Conservation (phyloP, 2,329 filamentous ascomycete genomes). For the Hymenoscyphus infarciens region DNA sequence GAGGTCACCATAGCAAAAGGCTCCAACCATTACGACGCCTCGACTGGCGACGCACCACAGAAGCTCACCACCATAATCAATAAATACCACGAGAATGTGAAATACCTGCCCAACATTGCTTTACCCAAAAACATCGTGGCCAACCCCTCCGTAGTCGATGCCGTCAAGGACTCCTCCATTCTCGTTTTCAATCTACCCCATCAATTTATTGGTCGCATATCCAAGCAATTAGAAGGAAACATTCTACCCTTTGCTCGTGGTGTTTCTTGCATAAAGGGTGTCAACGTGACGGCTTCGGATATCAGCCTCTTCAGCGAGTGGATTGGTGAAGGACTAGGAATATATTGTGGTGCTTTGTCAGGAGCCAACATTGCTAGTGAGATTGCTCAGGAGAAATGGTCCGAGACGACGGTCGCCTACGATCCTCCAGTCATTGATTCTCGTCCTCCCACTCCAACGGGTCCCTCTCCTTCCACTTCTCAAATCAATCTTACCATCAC, state of each 20-base stretch:
- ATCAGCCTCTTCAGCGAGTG: slow-evolving; percentile 91
- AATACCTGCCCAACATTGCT: slow-evolving; percentile 87
- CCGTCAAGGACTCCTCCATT: slow-evolving; percentile 80
- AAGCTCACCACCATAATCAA: slow-evolving; percentile 94
- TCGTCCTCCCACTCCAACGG: slow-evolving; percentile 62
- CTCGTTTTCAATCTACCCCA: slow-evolving; percentile 96
- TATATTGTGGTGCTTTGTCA: slow-evolving; percentile 94
- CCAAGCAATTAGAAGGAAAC: slow-evolving; percentile 78
- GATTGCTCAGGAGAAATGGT: slow-evolving; percentile 94
- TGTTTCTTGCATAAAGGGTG: slow-evolving; percentile 97
- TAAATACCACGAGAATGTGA: slow-evolving; percentile 89
- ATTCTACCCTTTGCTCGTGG: slow-evolving; percentile 89
- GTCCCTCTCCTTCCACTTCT: slow-evolving; percentile 46
- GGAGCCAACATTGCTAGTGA: slow-evolving; percentile 96
- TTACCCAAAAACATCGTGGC: slow-evolving; percentile 81
- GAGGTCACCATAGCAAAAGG: slow-evolving; percentile 69
- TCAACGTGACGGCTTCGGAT: slow-evolving; percentile 83
- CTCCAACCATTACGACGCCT: slow-evolving; percentile 68
- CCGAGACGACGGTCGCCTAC: slow-evolving; percentile 94
- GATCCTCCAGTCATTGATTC: slow-evolving; percentile 89
- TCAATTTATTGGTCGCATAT: slow-evolving; percentile 88
- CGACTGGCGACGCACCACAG: slow-evolving; percentile 60
- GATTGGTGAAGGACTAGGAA: slow-evolving; percentile 85
- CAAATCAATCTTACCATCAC: slow-evolving; percentile 49
- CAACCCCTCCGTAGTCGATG: slow-evolving; percentile 74